A percentile compares a stretch with the other conserved stretches of the same genome.
These are phyloP conservation scores for Sorghum bicolor DNA, from an alignment of 176 grass and related monocot genomes.

Conservation along the genomic window DNA sequence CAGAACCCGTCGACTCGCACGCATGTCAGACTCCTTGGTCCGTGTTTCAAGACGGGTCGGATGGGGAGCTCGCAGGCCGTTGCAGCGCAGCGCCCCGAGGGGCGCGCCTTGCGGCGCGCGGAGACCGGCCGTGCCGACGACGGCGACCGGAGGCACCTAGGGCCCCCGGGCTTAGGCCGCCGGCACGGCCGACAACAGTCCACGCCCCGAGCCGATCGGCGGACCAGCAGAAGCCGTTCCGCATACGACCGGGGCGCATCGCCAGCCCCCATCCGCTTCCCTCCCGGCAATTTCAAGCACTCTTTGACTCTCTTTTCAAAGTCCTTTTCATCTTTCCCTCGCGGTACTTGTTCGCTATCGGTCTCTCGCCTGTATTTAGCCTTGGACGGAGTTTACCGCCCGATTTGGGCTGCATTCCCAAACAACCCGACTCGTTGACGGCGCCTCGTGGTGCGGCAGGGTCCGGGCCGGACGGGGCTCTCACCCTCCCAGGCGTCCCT, in stretches of 20 bases:
- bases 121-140: no score
- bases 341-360: slow-evolving; percentile 75
- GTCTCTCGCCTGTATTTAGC: slow-evolving; percentile 69
- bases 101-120: no score
- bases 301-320: slow-evolving; percentile 61
- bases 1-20: slow-evolving; percentile 49
- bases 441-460: slow-evolving; percentile 51
- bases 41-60: slow-evolving; percentile 68
- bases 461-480: slow-evolving; percentile 53
- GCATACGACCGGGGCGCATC: slow-evolving; percentile 30
- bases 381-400: slow-evolving; percentile 52
- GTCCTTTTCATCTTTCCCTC: slow-evolving; percentile 78
- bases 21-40: slow-evolving; percentile 81
- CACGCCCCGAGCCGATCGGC: no score
- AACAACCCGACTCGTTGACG: slow-evolving; percentile 53
- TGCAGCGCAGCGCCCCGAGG: no score
- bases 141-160: no score
- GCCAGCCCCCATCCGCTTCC: slow-evolving; percentile 58
- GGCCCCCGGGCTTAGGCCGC: no score
- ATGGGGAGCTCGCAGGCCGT: no score
- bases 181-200: no score
- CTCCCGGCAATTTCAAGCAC: slow-evolving; percentile 73
- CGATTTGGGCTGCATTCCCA: slow-evolving; percentile 53
- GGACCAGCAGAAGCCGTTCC: no score
- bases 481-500: slow-evolving; percentile 47